Percentiles rank a stretch among this genome's conserved stretches.
These are phyloP conservation scores for Trichoderma virens DNA, from an alignment of 495 filamentous ascomycete genomes.

Conservation along the genomic window DNA sequence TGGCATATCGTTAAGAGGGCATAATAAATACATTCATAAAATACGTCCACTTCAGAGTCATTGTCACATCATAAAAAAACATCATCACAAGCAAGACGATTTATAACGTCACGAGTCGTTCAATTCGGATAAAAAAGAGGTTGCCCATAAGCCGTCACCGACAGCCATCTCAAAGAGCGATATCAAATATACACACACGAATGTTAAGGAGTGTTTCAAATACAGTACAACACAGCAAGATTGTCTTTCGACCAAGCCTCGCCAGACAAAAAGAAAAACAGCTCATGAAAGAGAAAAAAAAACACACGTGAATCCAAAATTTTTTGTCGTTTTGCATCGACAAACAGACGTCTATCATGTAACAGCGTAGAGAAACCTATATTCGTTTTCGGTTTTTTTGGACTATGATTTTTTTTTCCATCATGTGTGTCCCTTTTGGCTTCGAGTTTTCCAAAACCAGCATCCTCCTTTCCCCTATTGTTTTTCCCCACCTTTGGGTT, in stretches of 20 bases:
- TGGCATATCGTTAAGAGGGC: too few species aligned
- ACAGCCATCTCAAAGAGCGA: background rate
- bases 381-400: background rate
- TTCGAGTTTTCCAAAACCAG: background rate
- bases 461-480: background rate
- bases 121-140: background rate
- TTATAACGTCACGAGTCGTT: slow-evolving; percentile 4
- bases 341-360: slow-evolving; percentile 5
- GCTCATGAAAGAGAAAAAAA: background rate
- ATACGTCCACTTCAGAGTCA: background rate
- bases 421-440: background rate
- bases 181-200: background rate
- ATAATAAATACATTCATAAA: too few species aligned
- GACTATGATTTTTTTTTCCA: too few species aligned
- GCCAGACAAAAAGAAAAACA: background rate
- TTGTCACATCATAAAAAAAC: background rate
- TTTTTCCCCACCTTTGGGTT: background rate
- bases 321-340: too few species aligned
- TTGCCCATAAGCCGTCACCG: slow-evolving; percentile 7
- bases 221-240: background rate
- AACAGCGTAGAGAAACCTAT: background rate
- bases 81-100: background rate
- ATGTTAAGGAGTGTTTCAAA: slow-evolving; percentile 1
- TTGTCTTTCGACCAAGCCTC: background rate
- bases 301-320: background rate